phyloP scores from a whole-genome alignment of 306 rosid genomes.

The Dryas octopetala region DNA sequence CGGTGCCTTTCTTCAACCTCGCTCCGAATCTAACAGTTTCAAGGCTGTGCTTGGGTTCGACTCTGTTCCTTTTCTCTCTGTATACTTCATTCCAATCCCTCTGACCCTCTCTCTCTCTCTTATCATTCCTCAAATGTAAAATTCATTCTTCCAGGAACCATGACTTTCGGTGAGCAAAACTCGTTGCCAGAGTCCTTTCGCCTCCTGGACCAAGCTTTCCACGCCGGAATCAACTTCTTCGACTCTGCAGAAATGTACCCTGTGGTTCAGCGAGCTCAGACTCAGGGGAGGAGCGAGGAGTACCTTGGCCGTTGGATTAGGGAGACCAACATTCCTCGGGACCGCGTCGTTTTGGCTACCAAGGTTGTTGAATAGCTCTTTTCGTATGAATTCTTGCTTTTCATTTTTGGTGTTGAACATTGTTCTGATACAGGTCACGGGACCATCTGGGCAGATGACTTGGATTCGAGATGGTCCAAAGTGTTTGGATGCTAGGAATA shows the following conservation, averaged over 20 bases:
- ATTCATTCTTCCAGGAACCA: slow-evolving; percentile 54
- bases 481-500: slow-evolving; percentile 66
- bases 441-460: slow-evolving; percentile 95
- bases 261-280: slow-evolving; percentile 75
- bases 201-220: slow-evolving; percentile 67
- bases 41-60: slow-evolving; percentile 68
- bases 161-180: slow-evolving; percentile 95
- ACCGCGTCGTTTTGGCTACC: slow-evolving; percentile 63
- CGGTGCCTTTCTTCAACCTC: slow-evolving; percentile 61
- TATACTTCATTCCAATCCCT: neutral
- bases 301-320: slow-evolving; percentile 81
- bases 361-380: slow-evolving; percentile 47
- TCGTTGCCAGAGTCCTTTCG: slow-evolving; percentile 52
- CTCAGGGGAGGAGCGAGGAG: slow-evolving; percentile 84
- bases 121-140: neutral
- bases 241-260: slow-evolving; percentile 98
- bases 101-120: neutral
- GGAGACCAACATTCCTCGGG: slow-evolving; percentile 53
- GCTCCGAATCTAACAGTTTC: slow-evolving; percentile 70
- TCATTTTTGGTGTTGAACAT: neutral
- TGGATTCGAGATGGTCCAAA: slow-evolving; percentile 91
- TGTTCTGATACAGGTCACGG: slow-evolving; percentile 57
- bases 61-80: neutral
- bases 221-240: slow-evolving; percentile 79
- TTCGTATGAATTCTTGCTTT: neutral